Evolutionary conservation across 352 stramenopile species (phyloP), one percentile per base, ranked within the genome.

Genomic region (Lagenidium sp.): DNA sequence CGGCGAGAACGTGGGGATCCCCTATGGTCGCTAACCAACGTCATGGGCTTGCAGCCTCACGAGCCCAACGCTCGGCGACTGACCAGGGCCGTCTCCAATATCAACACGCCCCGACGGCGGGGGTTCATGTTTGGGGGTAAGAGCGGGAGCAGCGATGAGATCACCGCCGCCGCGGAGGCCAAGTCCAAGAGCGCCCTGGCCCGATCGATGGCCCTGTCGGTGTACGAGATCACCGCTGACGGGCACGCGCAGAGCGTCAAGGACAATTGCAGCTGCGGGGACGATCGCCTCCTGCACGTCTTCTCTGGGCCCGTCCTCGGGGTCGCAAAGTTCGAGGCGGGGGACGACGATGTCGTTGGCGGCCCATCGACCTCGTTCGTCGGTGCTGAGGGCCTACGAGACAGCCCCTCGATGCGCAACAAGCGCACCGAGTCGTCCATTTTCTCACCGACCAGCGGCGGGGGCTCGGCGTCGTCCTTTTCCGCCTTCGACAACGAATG

Each of bases 51-150:
- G 15, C 31, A 88, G 75, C 69, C 72, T 13, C 77, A 82, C 36
- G 75, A 88, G 20, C 53, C 68, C 35, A 75, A 48, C 23, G 70
- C 50, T 20, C 58, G 64, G 20, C 63, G 64, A 1, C 47, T 63
- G 6, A 69, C 61, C 6, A 60, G 64, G 6, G 47, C 51, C 0
- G 49, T 66, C 12, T 75, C 58, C 10, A 57, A 49, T 0, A 63
- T 71, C 16, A 50, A 60, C 2, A 61, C 59, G 12, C 68, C 56
- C 19, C 63, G 68, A 10, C 69, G 72, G 5, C 68, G 65, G 6
- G 55, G 73, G 2, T 85, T 88, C 54, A 82, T 81, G 63, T 88
- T 88, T 44, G 72, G 72, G 19, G 61, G 64, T 0, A 81, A 55
- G 30, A 57, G 22, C 18, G 59, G 51, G 2, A 41, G 34, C 12